A percentile compares a stretch with the other conserved stretches of the same genome.
phyloP scores from a whole-genome alignment of 2,329 filamentous ascomycete genomes.

The Neurospora crassa region DNA sequence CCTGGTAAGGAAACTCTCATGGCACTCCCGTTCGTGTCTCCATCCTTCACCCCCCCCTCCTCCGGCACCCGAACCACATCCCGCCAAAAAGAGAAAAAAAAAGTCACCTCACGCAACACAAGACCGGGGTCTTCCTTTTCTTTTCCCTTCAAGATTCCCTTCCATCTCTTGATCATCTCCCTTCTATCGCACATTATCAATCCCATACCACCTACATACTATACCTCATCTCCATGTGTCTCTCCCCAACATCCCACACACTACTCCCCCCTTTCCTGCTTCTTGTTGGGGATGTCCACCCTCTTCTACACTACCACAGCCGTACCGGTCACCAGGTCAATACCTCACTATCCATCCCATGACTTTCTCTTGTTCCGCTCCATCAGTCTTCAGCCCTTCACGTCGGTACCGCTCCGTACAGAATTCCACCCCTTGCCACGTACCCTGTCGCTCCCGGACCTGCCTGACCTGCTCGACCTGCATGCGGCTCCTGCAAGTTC shows the following conservation, averaged over 20 bases:
- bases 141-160: not conserved
- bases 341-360: not conserved
- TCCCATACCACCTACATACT: not conserved
- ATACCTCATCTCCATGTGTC: not conserved
- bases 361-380: not conserved
- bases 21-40: not conserved
- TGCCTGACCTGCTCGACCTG: constrained; percentile 9
- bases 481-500: constrained; percentile 20
- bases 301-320: constrained; percentile 5
- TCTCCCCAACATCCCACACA: not conserved
- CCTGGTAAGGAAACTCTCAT: constrained; percentile 2
- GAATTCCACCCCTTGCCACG: not conserved
- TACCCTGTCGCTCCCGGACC: not conserved
- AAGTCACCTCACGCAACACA: not conserved
- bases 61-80: not conserved
- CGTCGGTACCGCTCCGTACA: not conserved
- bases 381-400: not conserved
- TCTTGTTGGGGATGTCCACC: constrained; percentile 4
- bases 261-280: not conserved
- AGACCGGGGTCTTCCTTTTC: not conserved
- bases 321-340: not conserved
- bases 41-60: not conserved
- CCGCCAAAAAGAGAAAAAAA: not conserved
- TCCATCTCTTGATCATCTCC: not conserved
- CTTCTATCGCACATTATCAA: not conserved